A percentile compares a stretch with the other conserved stretches of the same genome.
phyloP scores from a whole-genome alignment of 805 yeast species.

The Gaillardinia entomophila region DNA sequence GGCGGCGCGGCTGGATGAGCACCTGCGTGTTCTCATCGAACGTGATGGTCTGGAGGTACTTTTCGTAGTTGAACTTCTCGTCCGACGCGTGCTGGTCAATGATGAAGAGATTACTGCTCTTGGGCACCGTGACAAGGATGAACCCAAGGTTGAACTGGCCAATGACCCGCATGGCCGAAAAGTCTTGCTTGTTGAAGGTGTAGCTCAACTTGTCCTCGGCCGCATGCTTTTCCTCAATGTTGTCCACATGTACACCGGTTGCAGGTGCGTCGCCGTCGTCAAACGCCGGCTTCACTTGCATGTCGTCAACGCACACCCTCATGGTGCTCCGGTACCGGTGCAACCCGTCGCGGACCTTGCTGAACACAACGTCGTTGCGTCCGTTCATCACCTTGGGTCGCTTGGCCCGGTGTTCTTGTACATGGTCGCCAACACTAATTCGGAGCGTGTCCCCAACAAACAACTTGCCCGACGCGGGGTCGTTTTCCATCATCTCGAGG shows the following conservation, averaged over 20 bases:
- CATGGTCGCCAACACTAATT: conserved; percentile 3
- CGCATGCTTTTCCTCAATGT: conserved; percentile 39
- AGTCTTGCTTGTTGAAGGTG: conserved; percentile 67
- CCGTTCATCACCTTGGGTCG: conserved; percentile 1
- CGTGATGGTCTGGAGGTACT: conserved; percentile 46
- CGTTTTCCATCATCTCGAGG: too few species aligned
- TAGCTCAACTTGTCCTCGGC: conserved; percentile 58
- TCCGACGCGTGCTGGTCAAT: conserved; percentile 98
- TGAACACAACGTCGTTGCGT: not conserved
- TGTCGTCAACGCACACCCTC: too few species aligned
- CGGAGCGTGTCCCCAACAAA: conserved; percentile 1
- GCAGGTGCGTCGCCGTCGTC: too few species aligned
- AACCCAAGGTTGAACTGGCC: conserved; percentile 98
- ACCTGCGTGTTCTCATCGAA: conserved; percentile 58
- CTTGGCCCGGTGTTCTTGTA: conserved; percentile 3
- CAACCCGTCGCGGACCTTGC: too few species aligned
- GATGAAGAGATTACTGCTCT: conserved; percentile 60
- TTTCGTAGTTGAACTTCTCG: conserved; percentile 88
- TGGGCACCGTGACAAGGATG: conserved; percentile 61
- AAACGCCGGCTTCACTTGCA: too few species aligned
- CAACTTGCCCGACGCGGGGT: too few species aligned
- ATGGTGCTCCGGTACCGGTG: too few species aligned
- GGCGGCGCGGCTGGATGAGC: conserved; percentile 50
- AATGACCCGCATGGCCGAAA: conserved; percentile 65
- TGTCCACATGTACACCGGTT: conserved; percentile 19